Conservation (phyloP, 352 stramenopile genomes). For the Phytopythium litorale region DNA sequence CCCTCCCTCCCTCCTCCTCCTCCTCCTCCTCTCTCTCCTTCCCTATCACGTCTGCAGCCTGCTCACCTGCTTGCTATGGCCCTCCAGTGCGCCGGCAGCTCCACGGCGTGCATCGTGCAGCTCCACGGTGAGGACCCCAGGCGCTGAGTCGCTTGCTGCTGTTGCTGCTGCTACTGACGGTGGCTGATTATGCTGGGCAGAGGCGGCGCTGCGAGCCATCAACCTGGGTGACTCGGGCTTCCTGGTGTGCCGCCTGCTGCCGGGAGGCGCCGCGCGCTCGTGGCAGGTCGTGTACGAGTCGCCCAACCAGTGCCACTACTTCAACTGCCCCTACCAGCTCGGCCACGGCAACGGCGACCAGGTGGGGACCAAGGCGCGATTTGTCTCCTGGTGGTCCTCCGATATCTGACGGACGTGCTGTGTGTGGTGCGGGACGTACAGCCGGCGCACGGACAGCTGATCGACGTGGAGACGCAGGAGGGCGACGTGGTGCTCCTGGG, state of each 20-base stretch:
- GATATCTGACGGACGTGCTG: neutral
- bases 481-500: slow-evolving; percentile 92
- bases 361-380: slow-evolving; percentile 15
- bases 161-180: neutral
- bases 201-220: slow-evolving; percentile 65
- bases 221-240: slow-evolving; percentile 96
- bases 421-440: slow-evolving; percentile 12
- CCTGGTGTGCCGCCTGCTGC: slow-evolving; percentile 78
- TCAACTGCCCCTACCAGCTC: slow-evolving; percentile 96
- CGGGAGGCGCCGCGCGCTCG: slow-evolving; percentile 15
- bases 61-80: neutral
- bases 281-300: slow-evolving; percentile 88
- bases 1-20: neutral
- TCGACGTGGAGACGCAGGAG: slow-evolving; percentile 78
- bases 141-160: too few relatives aligned
- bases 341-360: slow-evolving; percentile 86
- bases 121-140: slow-evolving; percentile 43
- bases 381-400: slow-evolving; percentile 3
- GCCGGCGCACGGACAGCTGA: slow-evolving; percentile 87
- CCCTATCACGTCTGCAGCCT: neutral
- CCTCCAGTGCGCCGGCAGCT: slow-evolving; percentile 70
- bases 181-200: slow-evolving; percentile 12
- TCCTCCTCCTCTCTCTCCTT: neutral
- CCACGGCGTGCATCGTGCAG: slow-evolving; percentile 82
- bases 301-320: slow-evolving; percentile 93